Evolutionary conservation across 2,329 filamentous ascomycete species (phyloP).

Genomic region (Neonectria punicea): DNA sequence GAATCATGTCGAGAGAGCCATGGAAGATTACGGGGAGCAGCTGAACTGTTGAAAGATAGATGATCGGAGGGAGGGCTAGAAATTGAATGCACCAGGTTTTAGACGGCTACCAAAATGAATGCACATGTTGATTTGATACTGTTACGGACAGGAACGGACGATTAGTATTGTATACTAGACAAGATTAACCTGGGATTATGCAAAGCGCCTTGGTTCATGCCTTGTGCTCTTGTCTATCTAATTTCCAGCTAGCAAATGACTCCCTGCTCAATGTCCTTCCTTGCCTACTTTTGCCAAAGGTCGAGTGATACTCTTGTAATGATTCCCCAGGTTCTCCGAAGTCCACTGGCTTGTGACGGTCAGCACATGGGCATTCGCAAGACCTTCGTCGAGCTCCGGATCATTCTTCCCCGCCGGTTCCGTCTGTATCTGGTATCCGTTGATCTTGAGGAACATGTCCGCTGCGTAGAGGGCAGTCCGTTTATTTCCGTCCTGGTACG

Average conservation of each 20-base stretch:
- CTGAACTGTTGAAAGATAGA: slow-evolving; percentile 20
- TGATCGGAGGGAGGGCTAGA: slow-evolving; percentile 6
- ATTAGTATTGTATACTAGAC: no score
- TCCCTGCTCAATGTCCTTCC: no score
- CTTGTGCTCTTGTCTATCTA: no score
- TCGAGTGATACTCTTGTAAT: slow-evolving; percentile 26
- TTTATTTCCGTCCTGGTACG: slow-evolving; percentile 37
- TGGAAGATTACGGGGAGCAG: slow-evolving; percentile 17
- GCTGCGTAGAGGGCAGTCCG: slow-evolving; percentile 29
- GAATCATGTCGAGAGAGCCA: slow-evolving; percentile 22
- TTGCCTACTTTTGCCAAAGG: slow-evolving; percentile 3
- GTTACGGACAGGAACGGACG: neutral
- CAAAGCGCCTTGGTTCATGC: no score
- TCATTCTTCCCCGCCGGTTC: neutral
- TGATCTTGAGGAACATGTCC: slow-evolving; percentile 37
- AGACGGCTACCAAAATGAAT: neutral
- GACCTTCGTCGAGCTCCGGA: slow-evolving; percentile 11
- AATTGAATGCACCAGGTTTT: neutral
- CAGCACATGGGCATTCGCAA: slow-evolving; percentile 28
- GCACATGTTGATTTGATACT: neutral
- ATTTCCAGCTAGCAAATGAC: no score
- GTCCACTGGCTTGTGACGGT: slow-evolving; percentile 33
- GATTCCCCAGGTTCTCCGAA: slow-evolving; percentile 28
- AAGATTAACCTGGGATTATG: no score
- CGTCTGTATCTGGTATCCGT: slow-evolving; percentile 31